Base-by-base conservation (phyloP, 306 rosid genomes). In the Abrus precatorius region DNA sequence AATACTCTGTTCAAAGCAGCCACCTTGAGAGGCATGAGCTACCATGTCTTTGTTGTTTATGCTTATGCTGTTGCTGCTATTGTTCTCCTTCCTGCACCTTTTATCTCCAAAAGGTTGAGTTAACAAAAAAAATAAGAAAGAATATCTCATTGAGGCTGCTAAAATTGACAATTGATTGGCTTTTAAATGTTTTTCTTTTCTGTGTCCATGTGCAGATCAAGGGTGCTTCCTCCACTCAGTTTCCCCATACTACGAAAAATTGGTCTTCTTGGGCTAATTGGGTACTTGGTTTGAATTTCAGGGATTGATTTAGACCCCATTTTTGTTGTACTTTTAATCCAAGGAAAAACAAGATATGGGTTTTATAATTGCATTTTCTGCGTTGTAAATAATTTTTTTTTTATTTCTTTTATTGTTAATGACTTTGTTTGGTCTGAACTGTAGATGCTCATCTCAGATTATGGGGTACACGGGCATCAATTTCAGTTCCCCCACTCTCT, bases 1-100 rank as follows among this genome's bases (percentile, higher is more conserved):
- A 94, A 94, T 74, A 94, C 98, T 14, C 92, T 94, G 41, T 94
- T 92, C 86, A 94, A 94, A 85, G 97, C 98, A 8, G 98, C 98
- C 52, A 91, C 97, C 38, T 9, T 81, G 61, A 76, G 14, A 45
- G 98, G 98, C 13, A 92, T 94, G 97, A 94, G 97, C 60, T 87
- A 91, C 89, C 97, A 87, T 82, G 98, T 94, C 48, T 94, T 94
- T 82, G 86, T 94, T 65, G 97, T 90, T 69, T 92, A 94, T 74
- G 86, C 97, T 72, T 92, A 92, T 69, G 87, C 90, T 64, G 77
- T 94, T 80, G 98, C 98, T 45, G 97, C 98, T 63, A 50, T 91
- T 63, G 54, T 88, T 10, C 94, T 93, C 72, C 90, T 95, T 66
- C 99, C 99, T 13, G 86, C 94, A 8, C 91, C 97, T 8, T 92